Conservation (phyloP, 2,329 filamentous ascomycete genomes). For the Trichocomaceae sp. region DNA sequence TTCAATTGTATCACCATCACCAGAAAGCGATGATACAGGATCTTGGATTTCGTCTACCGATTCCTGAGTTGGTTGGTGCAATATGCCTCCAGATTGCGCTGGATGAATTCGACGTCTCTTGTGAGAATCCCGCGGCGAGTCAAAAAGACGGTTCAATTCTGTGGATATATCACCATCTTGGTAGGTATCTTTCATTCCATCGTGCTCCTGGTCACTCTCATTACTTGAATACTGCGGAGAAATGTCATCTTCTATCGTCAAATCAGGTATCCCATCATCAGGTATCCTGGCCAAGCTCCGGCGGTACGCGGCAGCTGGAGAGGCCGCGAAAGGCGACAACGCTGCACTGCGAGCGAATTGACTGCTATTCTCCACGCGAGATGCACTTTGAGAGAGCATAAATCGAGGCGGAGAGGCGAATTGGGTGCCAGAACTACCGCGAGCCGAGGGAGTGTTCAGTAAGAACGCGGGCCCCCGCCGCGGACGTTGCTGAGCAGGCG, state of each 20-base stretch:
- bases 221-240: not conserved
- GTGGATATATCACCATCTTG: slow-evolving; percentile 15
- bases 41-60: not conserved
- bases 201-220: slow-evolving; percentile 1
- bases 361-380: not conserved
- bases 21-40: not conserved
- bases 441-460: not conserved
- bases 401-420: slow-evolving; percentile 14
- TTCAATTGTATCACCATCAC: not conserved
- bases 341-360: not conserved
- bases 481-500: not conserved
- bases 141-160: slow-evolving; percentile 28
- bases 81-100: not conserved
- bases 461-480: slow-evolving; percentile 11
- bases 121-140: slow-evolving; percentile 18
- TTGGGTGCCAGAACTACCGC: slow-evolving; percentile 5
- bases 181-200: slow-evolving; percentile 6
- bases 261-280: not conserved
- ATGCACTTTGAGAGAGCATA: slow-evolving; percentile 2
- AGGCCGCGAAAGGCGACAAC: not conserved
- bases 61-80: not conserved
- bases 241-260: not conserved
- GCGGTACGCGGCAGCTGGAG: not conserved
- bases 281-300: not conserved
- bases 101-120: slow-evolving; percentile 28